Conservation (phyloP, 805 yeast species). For the Sugiyamaella americana region DNA sequence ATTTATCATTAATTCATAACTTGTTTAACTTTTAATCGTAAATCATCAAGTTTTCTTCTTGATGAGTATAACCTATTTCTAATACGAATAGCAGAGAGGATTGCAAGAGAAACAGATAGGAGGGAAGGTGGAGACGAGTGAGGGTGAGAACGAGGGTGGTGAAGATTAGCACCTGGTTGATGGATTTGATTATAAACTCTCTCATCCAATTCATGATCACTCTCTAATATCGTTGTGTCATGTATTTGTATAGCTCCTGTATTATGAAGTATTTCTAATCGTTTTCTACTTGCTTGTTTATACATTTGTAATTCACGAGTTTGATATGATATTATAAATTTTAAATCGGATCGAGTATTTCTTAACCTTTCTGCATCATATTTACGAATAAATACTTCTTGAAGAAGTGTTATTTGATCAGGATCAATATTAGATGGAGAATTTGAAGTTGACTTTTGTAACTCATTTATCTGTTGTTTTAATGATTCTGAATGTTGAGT, state of each 20-base stretch:
- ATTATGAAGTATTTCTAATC: conserved; percentile 6
- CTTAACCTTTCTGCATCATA: conserved; percentile 9
- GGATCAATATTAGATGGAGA: neutral
- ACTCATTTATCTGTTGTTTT: neutral
- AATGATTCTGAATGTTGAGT: neutral
- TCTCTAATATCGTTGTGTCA: conserved; percentile 7
- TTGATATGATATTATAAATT: conserved; percentile 7
- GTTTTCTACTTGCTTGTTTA: conserved; percentile 2
- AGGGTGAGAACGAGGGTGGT: neutral
- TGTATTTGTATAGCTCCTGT: conserved; percentile 6
- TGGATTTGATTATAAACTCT: no score
- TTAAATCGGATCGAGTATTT: conserved; percentile 7
- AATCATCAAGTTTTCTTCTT: neutral
- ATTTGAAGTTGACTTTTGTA: neutral
- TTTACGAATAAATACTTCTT: conserved; percentile 2
- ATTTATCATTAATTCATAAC: no score
- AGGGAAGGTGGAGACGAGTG: neutral
- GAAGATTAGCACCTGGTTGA: no score
- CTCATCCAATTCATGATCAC: neutral
- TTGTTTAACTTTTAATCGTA: no score
- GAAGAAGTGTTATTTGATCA: neutral
- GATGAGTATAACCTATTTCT: conserved; percentile 1
- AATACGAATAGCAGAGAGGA: conserved; percentile 6
- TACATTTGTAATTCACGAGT: conserved; percentile 6
- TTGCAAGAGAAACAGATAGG: conserved; percentile 7